Percentiles rank a stretch among this genome's conserved stretches.
These are phyloP conservation scores for Eucalyptus caleyi DNA, from an alignment of 345 rosid genomes.

Conservation along the genomic window DNA sequence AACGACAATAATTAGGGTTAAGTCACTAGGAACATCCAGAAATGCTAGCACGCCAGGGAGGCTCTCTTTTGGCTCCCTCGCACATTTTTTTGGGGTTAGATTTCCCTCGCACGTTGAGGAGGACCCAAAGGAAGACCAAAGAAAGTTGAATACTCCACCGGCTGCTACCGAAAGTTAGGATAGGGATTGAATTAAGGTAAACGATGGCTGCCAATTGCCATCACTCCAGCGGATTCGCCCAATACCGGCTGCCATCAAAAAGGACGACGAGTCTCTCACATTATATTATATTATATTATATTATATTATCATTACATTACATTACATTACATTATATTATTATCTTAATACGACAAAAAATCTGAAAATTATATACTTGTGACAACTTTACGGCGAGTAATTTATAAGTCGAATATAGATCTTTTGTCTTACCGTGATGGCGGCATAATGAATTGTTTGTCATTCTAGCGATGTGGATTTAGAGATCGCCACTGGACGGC, in stretches of 20 bases:
- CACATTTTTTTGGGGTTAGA: background rate
- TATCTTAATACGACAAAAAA: too few species aligned
- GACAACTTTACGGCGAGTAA: fast-evolving
- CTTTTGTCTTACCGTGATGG: background rate
- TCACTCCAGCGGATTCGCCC: background rate
- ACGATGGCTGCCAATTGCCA: background rate
- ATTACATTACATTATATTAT: too few species aligned
- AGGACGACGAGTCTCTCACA: too few species aligned
- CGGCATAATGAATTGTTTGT: background rate
- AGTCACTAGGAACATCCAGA: background rate
- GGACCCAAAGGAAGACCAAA: background rate
- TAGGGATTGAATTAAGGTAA: background rate
- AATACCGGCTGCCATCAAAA: background rate
- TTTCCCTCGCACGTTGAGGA: background rate
- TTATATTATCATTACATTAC: too few species aligned
- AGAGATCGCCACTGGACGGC: background rate
- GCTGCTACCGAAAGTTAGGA: background rate
- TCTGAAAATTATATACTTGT: too few species aligned
- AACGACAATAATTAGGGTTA: background rate
- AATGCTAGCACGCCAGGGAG: background rate
- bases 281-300: too few species aligned
- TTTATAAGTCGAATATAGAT: background rate
- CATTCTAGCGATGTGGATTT: background rate
- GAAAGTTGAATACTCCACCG: background rate
- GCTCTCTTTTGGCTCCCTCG: background rate